Percentiles rank a stretch among this genome's conserved stretches.
Evolutionary conservation across 495 filamentous ascomycete genomes (phyloP).

Genomic region (Friedmanniomyces simplex): DNA sequence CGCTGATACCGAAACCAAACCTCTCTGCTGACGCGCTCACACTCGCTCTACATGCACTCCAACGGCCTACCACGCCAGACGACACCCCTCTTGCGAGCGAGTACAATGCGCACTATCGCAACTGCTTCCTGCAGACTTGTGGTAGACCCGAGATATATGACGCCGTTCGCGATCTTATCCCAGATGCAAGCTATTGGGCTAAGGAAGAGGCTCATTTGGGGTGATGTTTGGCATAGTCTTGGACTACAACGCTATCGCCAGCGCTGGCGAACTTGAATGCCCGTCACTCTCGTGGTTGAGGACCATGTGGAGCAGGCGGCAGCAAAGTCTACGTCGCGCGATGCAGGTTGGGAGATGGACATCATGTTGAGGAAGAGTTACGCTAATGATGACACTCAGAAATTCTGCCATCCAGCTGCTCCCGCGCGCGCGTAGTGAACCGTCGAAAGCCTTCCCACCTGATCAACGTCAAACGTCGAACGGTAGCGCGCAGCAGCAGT

Average conservation of each 20-base stretch:
- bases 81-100: background rate
- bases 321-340: background rate
- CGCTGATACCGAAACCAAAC: no score
- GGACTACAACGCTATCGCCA: background rate
- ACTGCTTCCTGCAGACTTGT: background rate
- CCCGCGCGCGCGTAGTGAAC: background rate
- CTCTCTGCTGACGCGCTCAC: background rate
- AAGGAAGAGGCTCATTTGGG: background rate
- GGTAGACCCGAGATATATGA: background rate
- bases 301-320: background rate
- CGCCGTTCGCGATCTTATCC: background rate
- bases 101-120: background rate
- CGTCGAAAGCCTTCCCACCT: background rate
- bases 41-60: background rate
- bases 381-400: background rate
- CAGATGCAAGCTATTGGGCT: background rate
- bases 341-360: background rate
- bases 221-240: background rate
- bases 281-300: background rate
- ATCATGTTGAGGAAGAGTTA: background rate
- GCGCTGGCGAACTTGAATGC: background rate
- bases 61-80: background rate
- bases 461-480: background rate
- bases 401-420: background rate
- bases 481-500: background rate